Evolutionary conservation across 495 filamentous ascomycete species (phyloP).

Genomic region (Talaromyces nanjingensis): DNA sequence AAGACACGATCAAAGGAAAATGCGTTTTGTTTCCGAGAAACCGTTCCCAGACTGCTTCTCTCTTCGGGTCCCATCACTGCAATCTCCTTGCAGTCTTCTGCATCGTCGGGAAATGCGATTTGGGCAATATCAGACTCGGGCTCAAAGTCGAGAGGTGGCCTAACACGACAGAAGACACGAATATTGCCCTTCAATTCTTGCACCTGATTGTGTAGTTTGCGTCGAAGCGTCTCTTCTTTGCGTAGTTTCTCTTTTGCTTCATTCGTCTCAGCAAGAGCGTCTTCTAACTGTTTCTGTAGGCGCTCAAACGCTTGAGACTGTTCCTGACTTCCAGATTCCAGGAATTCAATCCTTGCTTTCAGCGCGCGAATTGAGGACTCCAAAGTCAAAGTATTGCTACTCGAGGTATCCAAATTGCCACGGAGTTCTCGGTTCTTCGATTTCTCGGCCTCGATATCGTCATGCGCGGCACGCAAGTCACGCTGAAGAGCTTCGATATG

Average conservation of each 20-base stretch:
- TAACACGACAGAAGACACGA: slow-evolving; percentile 92
- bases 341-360: slow-evolving; percentile 72
- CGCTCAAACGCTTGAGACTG: slow-evolving; percentile 74
- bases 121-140: slow-evolving; percentile 54
- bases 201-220: slow-evolving; percentile 94
- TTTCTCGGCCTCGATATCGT: slow-evolving; percentile 58
- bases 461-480: slow-evolving; percentile 45
- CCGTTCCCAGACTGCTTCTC: slow-evolving; percentile 69
- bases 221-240: slow-evolving; percentile 81
- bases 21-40: slow-evolving; percentile 66
- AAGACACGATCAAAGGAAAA: slow-evolving; percentile 97
- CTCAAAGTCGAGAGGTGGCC: slow-evolving; percentile 60
- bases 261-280: slow-evolving; percentile 61
- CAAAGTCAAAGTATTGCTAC: slow-evolving; percentile 55
- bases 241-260: slow-evolving; percentile 75
- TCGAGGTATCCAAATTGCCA: slow-evolving; percentile 56
- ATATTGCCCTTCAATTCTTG: slow-evolving; percentile 99
- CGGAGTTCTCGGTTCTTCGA: slow-evolving; percentile 47
- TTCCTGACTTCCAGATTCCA: slow-evolving; percentile 80
- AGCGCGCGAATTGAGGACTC: slow-evolving; percentile 70
- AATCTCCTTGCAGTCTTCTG: slow-evolving; percentile 77
- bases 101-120: slow-evolving; percentile 69
- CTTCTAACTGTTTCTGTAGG: slow-evolving; percentile 68
- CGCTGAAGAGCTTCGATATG: slow-evolving; percentile 49
- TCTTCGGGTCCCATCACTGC: slow-evolving; percentile 77